Conservation (phyloP, 495 filamentous ascomycete species). For the Trichocladium uniseriatum region DNA sequence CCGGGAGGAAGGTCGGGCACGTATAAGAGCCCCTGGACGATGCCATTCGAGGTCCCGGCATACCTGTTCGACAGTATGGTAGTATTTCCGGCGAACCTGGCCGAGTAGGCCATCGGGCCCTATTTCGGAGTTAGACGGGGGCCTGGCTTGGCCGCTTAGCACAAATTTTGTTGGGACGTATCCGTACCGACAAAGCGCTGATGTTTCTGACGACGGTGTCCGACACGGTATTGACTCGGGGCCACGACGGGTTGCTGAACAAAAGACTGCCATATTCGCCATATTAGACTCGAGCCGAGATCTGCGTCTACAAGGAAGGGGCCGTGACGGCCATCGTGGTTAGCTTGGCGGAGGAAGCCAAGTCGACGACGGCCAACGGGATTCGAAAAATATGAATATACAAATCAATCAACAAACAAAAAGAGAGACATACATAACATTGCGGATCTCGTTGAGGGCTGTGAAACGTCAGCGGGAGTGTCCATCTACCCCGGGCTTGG, state of each 20-base stretch:
- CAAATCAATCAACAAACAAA: not conserved
- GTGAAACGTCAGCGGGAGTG: conserved; percentile 25
- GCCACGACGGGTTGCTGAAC: conserved; percentile 40
- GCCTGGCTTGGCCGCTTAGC: not conserved
- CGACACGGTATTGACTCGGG: conserved; percentile 30
- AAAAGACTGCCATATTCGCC: conserved; percentile 30
- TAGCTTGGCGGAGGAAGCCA: conserved; percentile 1
- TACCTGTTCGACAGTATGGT: conserved; percentile 61
- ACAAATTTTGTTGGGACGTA: not conserved
- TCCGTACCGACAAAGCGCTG: conserved; percentile 38
- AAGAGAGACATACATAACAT: conserved; percentile 28
- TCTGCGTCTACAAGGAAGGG: not conserved
- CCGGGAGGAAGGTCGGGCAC: conserved; percentile 55
- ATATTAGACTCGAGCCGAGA: not conserved
- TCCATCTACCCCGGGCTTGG: conserved; percentile 26
- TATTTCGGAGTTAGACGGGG: conserved; percentile 18
- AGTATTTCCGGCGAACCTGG: conserved; percentile 49
- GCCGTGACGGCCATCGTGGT: not conserved
- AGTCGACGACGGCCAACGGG: not conserved
- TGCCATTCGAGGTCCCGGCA: conserved; percentile 41
- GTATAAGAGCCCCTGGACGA: conserved; percentile 67
- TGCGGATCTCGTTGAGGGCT: conserved; percentile 32
- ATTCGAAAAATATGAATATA: too few species aligned
- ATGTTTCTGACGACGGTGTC: conserved; percentile 41
- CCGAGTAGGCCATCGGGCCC: conserved; percentile 56